Base-by-base conservation (phyloP, 2,329 filamentous ascomycete species). In the Fusarium sororula region DNA sequence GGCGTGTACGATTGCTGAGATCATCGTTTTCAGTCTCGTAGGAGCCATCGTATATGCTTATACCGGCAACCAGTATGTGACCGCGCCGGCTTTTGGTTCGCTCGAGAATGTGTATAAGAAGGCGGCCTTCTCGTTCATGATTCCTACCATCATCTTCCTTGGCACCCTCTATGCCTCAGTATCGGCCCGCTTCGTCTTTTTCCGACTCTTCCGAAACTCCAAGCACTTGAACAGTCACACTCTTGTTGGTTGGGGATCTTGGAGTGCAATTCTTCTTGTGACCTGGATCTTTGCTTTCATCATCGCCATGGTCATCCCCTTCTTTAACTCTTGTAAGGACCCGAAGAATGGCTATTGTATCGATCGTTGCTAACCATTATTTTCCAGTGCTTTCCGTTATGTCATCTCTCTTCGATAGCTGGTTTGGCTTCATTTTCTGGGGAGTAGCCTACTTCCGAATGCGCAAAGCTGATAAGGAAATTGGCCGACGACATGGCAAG, bases 361-460 rank as follows among this genome's bases (percentile, higher is more conserved):
- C n/a, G 35, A 26, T 6, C 3, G 17, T 35, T 18, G 9, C 68
- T 77, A 57, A 79, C 24, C 18, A 20, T 41, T 58, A 66, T 75
- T 26, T 78, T 41, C 4, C 44, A 89, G 87, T 91, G 5, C 82
- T 91, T n/a, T 91, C 91, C 9, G 86, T 94, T 70, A 93, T 95
- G 92, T 93, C 91, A n/a, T 94, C 94, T 8, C 88, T 98, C 3
- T 98, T 98, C 80, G 94, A 98, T 83, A 96, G 93, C 61, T 96
- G 95, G 87, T 96, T 96, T 78, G 95, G 95, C 30, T 98, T 98
- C 86, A 97, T 98, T 79, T 98, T 98, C 86, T 98, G 93, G 93
- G 93, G 92, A 18, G 88, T 94, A 3, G 93, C 93, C 2, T 96
- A 94, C 79, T 89, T 95, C 79, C 89, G 92, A 63, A 94, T 96